Evolutionary conservation across 2,329 filamentous ascomycete species (phyloP), one percentile per base, ranked within the genome.

Genomic region (Aspergillus fijiensis): DNA sequence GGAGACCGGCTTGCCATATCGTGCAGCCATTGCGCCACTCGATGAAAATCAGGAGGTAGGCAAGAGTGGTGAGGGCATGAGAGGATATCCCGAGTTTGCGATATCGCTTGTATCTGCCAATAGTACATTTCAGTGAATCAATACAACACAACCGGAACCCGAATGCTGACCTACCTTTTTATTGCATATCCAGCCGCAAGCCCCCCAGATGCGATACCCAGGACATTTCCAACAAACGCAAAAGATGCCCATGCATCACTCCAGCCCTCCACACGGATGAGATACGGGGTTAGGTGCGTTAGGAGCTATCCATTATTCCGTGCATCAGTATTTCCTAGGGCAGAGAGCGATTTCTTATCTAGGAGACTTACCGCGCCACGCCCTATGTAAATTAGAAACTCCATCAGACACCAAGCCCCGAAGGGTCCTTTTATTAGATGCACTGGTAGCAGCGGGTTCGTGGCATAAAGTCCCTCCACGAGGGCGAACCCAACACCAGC

Each of bases 401-500:
- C 65, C 6, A 63, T 35, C 0, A 63, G 6, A 4, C 59, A 67
- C 42, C 58, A 62, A 6, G 49, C 58, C 0, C 63, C 64, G 1
- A 70, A 45, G 1, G 48, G 16, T 1, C 55, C 45, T 2, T 23
- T 35, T 16, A 68, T 33, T 4, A 69, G 55, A 2, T 57, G 47
- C 12, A 67, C 39, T 2, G 67, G 66, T 5, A 70, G 61, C 7
- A 70, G 47, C 10, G 68, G 66, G 6, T 57, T 62, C 16, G 3
- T 14, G 5, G 66, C 67, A 61, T 61, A 66, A 47, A 54, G 61
- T 3, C 7, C 27, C 27, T 29, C 27, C 7, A 29, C 27, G 9
- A 29, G 2, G 2, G 7, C 27, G 27, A 29, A 29, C 27, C 27
- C 27, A 29, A 29, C 27, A 9, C 27, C 27, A 6, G 27, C 27